Evolutionary conservation across 306 rosid species (phyloP), one percentile per base, ranked within the genome.

Genomic region (Casuarina equisetifolia): DNA sequence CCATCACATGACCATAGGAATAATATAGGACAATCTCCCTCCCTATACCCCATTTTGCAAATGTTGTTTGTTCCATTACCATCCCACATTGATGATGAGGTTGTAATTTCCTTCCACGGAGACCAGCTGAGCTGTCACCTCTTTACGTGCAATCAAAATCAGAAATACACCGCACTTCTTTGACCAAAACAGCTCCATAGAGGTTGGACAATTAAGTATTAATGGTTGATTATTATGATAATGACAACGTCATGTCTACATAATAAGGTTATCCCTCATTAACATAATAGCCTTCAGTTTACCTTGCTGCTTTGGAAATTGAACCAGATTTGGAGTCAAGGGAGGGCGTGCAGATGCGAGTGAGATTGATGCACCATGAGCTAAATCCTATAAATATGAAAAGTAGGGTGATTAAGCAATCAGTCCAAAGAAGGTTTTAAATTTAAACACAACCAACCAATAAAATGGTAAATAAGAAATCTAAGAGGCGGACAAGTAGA

Each of bases 221-320:
- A 63, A 39, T 38, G 38, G 8, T 63, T 63, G 38, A 38, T 6
- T 63, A 4, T 39, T 12, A 38, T 39, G 9, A 36, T 38, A 15
- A 62, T 62, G 9, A 62, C 32, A 25, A 25, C 32, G 32, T 25
- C 32, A 25, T 25, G 32, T 25, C 32, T 25, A 25, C 32, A 63
- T 4, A 16, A 63, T 63, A 63, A 12, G 15, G 63, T 19, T 39
- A 72, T 58, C 50, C 73, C 48, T 53, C 58, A 32, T 25, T 40
- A 69, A 68, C 45, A 66, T 75, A 76, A 74, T 49, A 32, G 45
- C 44, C 38, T 40, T 54, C 46, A 7, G 69, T 61, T 73, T 80
- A 90, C 97, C 98, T 81, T 90, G 98, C 74, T 94, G 90, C 86
- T 94, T 94, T 3, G 90, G 93, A 82, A 85, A 86, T 70, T 85